These are phyloP conservation scores for Rhododendron williamsianum DNA, from an alignment of 148 eudicot species.

Conservation along the genomic window DNA sequence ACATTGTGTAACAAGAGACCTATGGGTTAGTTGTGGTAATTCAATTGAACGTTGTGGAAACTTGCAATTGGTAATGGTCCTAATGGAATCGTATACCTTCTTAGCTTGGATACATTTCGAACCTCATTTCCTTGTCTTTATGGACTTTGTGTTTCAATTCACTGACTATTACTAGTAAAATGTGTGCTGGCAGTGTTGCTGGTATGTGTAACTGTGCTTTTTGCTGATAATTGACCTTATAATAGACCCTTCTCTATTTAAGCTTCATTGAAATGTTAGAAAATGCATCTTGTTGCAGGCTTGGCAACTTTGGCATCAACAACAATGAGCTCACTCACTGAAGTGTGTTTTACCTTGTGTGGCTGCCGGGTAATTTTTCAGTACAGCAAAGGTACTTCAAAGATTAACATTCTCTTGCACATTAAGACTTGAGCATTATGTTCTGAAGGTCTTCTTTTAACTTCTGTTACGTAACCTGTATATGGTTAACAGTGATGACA, in stretches of 20 bases:
- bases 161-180: neutral
- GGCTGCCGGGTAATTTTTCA: constrained; percentile 30
- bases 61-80: neutral
- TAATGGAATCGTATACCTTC: neutral
- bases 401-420: neutral
- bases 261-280: neutral
- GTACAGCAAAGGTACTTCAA: neutral
- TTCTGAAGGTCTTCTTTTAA: neutral
- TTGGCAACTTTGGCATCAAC: constrained; percentile 47
- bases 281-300: constrained; percentile 34
- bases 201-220: neutral
- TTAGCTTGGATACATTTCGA: too few relatives aligned
- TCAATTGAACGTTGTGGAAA: neutral
- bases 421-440: neutral
- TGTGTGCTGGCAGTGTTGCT: neutral
- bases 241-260: neutral
- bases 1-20: neutral
- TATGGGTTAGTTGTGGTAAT: neutral
- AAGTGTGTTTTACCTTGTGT: constrained; percentile 59
- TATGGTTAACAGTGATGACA: neutral
- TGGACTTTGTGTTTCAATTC: neutral
- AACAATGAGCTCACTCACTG: constrained; percentile 38
- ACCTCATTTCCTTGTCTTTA: neutral
- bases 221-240: neutral
- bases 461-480: neutral